Evolutionary conservation across 345 rosid genomes (phyloP).

Genomic region (Stellera chamaejasme): DNA sequence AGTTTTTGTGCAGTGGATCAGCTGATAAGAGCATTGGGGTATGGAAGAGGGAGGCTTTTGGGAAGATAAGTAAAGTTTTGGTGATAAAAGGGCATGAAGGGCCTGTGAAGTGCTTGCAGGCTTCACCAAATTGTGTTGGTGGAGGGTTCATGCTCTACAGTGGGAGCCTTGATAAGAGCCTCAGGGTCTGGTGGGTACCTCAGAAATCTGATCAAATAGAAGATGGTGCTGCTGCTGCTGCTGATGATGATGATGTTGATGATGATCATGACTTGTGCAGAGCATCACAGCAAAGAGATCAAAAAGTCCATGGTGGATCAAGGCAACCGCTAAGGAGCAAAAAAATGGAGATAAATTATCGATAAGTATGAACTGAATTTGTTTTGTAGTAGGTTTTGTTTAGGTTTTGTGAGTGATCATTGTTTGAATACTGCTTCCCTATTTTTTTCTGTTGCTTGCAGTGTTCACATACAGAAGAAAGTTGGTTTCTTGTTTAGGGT

Average conservation of each 20-base stretch:
- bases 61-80: constrained; percentile 41
- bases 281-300: constrained; percentile 3
- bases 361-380: too few relatives aligned
- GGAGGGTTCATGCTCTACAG: constrained; percentile 82
- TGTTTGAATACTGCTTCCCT: constrained; percentile 20
- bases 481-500: too few relatives aligned
- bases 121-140: constrained; percentile 42
- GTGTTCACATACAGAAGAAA: constrained; percentile 11
- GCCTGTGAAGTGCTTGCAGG: constrained; percentile 91
- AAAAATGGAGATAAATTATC: too few relatives aligned
- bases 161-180: constrained; percentile 82
- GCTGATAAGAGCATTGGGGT: constrained; percentile 84
- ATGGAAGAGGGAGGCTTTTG: constrained; percentile 59
- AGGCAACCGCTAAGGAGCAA: too few relatives aligned
- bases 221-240: too few relatives aligned
- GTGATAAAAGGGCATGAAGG: constrained; percentile 71
- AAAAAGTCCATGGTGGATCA: background rate
- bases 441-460: constrained; percentile 22
- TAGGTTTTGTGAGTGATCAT: background rate
- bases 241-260: background rate
- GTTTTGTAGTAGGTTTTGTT: background rate
- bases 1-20: constrained; percentile 69
- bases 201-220: constrained; percentile 15
- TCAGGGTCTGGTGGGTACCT: constrained; percentile 95
- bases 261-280: background rate